These are phyloP conservation scores for Antitrichia curtipendula DNA, from an alignment of 225 moss, liverwort and hornwort genomes.

Conservation along the genomic window DNA sequence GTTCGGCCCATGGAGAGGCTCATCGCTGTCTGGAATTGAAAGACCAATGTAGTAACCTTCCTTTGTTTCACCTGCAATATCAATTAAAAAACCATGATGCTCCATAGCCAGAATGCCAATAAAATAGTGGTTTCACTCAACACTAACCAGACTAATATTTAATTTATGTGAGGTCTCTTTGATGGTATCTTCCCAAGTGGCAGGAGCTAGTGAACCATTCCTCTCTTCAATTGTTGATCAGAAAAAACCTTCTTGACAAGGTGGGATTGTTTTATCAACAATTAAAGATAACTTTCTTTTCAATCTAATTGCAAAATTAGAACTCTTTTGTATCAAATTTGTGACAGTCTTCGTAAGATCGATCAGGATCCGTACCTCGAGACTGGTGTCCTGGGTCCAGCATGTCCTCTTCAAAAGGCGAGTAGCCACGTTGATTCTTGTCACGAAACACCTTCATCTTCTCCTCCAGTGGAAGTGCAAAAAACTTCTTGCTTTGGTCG, in stretches of 20 bases:
- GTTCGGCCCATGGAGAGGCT: constrained; percentile 49
- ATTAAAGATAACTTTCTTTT: background rate
- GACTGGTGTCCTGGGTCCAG: constrained; percentile 21
- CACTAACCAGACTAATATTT: background rate
- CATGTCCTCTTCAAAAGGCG: constrained; percentile 29
- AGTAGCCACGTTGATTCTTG: constrained; percentile 42
- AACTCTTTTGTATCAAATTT: background rate
- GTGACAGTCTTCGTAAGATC: too few relatives aligned
- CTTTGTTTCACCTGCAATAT: constrained; percentile 47
- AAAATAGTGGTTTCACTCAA: background rate
- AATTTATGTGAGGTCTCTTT: background rate
- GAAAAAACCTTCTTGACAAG: background rate
- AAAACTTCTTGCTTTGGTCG: constrained; percentile 33
- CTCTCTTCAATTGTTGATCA: background rate
- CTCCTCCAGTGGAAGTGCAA: constrained; percentile 25
- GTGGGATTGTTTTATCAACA: background rate
- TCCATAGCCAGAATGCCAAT: background rate
- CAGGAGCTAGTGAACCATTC: background rate
- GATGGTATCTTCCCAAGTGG: background rate
- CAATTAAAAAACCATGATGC: background rate
- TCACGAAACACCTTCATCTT: constrained; percentile 40
- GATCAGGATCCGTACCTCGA: background rate
- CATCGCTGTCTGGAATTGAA: constrained; percentile 16
- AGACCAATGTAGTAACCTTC: constrained; percentile 43
- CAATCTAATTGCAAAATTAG: background rate